Conservation (phyloP, 495 filamentous ascomycete genomes). For the Penicillium turbatum region DNA sequence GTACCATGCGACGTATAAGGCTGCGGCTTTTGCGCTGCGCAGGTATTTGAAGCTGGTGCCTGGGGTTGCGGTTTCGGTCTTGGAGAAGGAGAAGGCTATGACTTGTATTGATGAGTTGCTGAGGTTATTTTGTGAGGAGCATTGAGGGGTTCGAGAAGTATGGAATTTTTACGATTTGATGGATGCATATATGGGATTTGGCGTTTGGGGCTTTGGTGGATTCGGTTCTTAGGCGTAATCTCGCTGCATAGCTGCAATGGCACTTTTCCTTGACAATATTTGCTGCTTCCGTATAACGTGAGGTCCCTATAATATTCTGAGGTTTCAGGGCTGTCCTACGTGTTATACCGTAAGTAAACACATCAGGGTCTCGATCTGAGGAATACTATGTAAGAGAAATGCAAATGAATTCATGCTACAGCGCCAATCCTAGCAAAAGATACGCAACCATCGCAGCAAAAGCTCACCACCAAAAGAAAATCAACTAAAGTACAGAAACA, state of each 20-base stretch:
- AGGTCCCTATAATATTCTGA: no score
- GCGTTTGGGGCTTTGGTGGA: neutral
- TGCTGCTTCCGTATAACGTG: no score
- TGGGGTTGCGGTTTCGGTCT: constrained; percentile 18
- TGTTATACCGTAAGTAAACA: no score
- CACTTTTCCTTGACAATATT: neutral
- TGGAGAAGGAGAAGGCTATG: constrained; percentile 44
- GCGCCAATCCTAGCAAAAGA: constrained; percentile 13
- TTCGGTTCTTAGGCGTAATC: neutral
- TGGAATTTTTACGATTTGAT: constrained; percentile 15
- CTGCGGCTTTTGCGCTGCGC: constrained; percentile 54
- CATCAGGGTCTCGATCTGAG: no score
- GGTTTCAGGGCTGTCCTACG: no score
- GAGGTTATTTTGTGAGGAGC: constrained; percentile 43
- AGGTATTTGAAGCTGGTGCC: constrained; percentile 37
- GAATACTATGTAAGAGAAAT: neutral
- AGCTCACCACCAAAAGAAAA: constrained; percentile 15
- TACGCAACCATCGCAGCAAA: constrained; percentile 3
- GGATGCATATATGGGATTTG: constrained; percentile 8
- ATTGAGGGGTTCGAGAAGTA: constrained; percentile 14
- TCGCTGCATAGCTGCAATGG: neutral
- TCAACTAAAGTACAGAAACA: constrained; percentile 23
- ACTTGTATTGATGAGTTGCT: constrained; percentile 45
- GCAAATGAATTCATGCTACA: constrained; percentile 18
- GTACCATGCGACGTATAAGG: constrained; percentile 63